These are phyloP conservation scores for Panus rudis DNA, from an alignment of 768 basidiomycete species.

Conservation along the genomic window DNA sequence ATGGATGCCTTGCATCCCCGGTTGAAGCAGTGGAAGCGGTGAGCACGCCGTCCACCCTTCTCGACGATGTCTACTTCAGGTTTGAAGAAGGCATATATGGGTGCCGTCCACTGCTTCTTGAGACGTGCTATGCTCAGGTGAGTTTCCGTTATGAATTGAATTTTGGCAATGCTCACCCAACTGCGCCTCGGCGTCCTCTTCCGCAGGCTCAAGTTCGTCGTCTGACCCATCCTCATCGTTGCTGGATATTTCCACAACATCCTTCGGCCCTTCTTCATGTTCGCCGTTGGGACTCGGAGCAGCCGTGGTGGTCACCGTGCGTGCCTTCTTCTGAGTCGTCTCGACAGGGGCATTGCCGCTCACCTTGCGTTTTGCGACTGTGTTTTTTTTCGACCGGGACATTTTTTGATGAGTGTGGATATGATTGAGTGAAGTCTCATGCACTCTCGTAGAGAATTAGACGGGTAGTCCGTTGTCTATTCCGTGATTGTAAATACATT, in stretches of 20 bases:
- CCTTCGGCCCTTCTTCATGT: background rate
- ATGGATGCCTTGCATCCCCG: conserved; percentile 12
- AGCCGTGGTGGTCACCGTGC: too few relatives aligned
- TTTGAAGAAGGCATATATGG: conserved; percentile 30
- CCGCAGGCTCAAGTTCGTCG: background rate
- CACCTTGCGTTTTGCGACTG: too few relatives aligned
- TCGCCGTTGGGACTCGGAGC: too few relatives aligned
- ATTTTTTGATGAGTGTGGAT: too few relatives aligned
- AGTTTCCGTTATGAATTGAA: background rate
- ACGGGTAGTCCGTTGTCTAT: too few relatives aligned
- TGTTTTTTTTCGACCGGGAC: too few relatives aligned
- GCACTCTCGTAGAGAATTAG: too few relatives aligned
- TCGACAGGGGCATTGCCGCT: too few relatives aligned
- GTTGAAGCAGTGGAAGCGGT: conserved; percentile 24
- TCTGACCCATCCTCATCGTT: too few relatives aligned
- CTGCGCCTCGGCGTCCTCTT: conserved; percentile 2
- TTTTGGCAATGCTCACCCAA: conserved; percentile 1
- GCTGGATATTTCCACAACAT: background rate
- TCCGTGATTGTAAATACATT: too few relatives aligned
- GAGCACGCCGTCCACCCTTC: conserved; percentile 14
- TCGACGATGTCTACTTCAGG: conserved; percentile 18
- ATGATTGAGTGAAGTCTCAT: too few relatives aligned
- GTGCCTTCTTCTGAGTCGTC: too few relatives aligned
- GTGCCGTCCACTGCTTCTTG: conserved; percentile 24
- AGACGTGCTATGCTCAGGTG: conserved; percentile 9